Evolutionary conservation across 805 yeast genomes (phyloP).

Genomic region (Clavispora asparagi): DNA sequence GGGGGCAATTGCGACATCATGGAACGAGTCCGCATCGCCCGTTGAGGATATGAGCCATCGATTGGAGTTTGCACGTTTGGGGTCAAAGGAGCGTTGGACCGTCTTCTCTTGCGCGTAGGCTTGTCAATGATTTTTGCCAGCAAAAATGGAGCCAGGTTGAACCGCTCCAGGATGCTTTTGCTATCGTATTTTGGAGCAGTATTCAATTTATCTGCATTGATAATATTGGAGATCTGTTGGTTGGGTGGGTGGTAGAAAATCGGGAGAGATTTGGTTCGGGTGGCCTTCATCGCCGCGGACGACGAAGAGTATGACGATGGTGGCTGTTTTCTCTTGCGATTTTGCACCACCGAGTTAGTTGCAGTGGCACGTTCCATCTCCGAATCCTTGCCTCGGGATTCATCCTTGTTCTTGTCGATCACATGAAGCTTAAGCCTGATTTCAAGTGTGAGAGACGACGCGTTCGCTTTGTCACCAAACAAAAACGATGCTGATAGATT

Average conservation of each 20-base stretch:
- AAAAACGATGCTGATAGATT: constrained; percentile 44
- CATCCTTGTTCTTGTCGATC: constrained; percentile 18
- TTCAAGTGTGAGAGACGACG: constrained; percentile 49
- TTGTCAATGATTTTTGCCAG: constrained; percentile 38
- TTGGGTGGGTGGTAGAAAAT: constrained; percentile 35
- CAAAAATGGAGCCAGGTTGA: constrained; percentile 42
- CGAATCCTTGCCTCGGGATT: background rate
- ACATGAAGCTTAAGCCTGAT: constrained; percentile 47
- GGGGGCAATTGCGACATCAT: constrained; percentile 32
- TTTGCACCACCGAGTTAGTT: constrained; percentile 1
- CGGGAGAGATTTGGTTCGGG: constrained; percentile 41
- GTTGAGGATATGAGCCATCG: constrained; percentile 19
- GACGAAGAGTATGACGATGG: constrained; percentile 2
- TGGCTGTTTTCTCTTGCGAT: constrained; percentile 1
- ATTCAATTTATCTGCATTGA: constrained; percentile 37
- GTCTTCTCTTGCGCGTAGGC: constrained; percentile 22
- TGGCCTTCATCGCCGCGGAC: constrained; percentile 32
- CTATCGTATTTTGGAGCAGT: constrained; percentile 35
- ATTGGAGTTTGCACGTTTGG: constrained; percentile 10
- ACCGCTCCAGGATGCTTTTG: constrained; percentile 38
- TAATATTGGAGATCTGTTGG: constrained; percentile 35
- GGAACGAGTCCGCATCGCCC: constrained; percentile 41
- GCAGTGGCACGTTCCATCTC: background rate
- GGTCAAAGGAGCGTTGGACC: constrained; percentile 14
- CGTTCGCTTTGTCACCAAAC: constrained; percentile 29